These are phyloP conservation scores for Ilyonectria robusta DNA, from an alignment of 2,329 filamentous ascomycete genomes.

Conservation along the genomic window DNA sequence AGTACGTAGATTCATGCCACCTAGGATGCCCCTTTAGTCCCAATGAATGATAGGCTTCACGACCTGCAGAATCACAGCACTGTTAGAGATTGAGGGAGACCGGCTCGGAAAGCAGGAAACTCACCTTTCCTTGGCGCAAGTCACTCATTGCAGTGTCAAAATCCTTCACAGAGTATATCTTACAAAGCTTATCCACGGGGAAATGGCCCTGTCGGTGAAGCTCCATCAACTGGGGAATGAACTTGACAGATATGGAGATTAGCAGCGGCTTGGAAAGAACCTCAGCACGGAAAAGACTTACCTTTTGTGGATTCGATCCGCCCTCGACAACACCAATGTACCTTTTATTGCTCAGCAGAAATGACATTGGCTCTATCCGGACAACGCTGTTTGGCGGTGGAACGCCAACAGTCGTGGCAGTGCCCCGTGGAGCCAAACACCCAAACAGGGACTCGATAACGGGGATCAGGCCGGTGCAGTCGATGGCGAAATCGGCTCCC, in stretches of 20 bases:
- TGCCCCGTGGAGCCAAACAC: constrained; percentile 25
- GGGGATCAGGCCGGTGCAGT: constrained; percentile 23
- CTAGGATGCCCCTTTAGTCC: neutral
- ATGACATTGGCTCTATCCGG: constrained; percentile 11
- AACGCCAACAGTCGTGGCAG: constrained; percentile 25
- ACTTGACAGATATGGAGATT: neutral
- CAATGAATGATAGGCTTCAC: constrained; percentile 15
- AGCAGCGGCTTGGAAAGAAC: neutral
- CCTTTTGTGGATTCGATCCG: constrained; percentile 20
- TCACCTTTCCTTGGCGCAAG: no score
- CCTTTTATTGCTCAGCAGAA: constrained; percentile 17
- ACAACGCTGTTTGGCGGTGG: constrained; percentile 19
- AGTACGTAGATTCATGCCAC: no score
- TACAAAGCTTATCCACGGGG: constrained; percentile 20
- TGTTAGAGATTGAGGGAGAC: neutral
- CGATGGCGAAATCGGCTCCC: constrained; percentile 23
- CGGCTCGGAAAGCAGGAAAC: neutral
- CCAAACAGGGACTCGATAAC: constrained; percentile 27
- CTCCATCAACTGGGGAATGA: constrained; percentile 23
- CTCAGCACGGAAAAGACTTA: neutral
- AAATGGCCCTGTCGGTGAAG: constrained; percentile 20
- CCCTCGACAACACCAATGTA: constrained; percentile 18
- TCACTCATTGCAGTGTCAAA: neutral
- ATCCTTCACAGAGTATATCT: constrained; percentile 15
- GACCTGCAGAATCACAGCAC: neutral